Base-by-base conservation (phyloP, 2,329 filamentous ascomycete genomes). In the Cercospora zeae-maydis region DNA sequence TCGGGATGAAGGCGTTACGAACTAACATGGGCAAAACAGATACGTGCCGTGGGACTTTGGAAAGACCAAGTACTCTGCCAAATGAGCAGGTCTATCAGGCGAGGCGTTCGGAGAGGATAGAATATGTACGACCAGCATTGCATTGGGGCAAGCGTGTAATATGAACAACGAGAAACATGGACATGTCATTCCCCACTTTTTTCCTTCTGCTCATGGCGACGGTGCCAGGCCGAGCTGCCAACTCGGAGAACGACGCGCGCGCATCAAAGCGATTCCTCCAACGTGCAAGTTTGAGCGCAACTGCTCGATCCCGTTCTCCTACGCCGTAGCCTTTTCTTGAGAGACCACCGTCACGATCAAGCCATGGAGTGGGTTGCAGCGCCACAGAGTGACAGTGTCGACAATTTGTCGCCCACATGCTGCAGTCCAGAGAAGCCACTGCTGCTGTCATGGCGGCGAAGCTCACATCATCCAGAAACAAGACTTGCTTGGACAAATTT, bases 11-110 rank as follows among this genome's bases (percentile, higher is more conserved):
- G 16, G 42, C 19, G 16, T 16, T 33, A 49, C 6, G 58, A 53
- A 60, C 71, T 73, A 61, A 73, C 60, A 42, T 53, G 3, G 13
- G 6, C 10, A 13, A 9, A 36, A 63, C 68, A 74, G 74, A 68
- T 76, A 76, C 51, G 75, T 76, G 19, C 75, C 75, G 57, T 76
- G 75, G 75, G 75, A 76, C 63, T 76, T 75, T 58, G 75, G 75
- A 64, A 76, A 76, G 75, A 69, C 73, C 59, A 75, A 75, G 67
- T 76, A 75, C 68, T 62, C 66, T 27, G 68, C 71, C 57, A 74
- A 73, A 66, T 73, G 59, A 69, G 63, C 30, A 14, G 45, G 3
- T 11, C 51, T 6, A 9, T 39, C 10, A n/a, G 8, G 31, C 30
- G 37, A 51, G 21, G 27, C 27, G 27, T 27, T 51, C 11, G 24